Evolutionary conservation across 2,329 filamentous ascomycete species (phyloP), one percentile per base, ranked within the genome.

Genomic region (Paramyrothecium sp.): DNA sequence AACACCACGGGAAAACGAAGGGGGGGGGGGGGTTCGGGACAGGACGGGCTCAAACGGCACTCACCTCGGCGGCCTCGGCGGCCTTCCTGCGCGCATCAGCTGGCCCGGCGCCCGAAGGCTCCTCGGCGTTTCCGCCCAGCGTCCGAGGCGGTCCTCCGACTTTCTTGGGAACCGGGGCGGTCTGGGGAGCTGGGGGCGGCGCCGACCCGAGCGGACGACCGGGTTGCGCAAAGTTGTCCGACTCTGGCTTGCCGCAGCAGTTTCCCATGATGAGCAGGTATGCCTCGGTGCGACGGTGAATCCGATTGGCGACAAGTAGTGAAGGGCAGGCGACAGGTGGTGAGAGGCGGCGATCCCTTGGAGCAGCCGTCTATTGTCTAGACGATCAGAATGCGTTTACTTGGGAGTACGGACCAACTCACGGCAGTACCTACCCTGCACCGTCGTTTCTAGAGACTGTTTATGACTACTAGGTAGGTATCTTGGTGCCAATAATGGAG

Each of bases 41-140:
- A 20, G 22, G 20, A 21, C 33, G 19, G 11, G 54, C 17, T 51
- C 41, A 51, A 17, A 49, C 61, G 59, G 34, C 41, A 77, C 86
- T 70, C 73, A 96, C 92, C 87, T 96, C 90, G 59, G 93, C 93
- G 54, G 92, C 93, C 62, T 86, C 84, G 0, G 91, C 92, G 3
- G 93, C 93, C 59, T 86, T 90, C 56, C 79, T 81, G 58, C 88
- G 82, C 34, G 91, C 88, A 69, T 93, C 88, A 20, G 78, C 78
- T 2, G 73, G 67, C 54, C 66, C 67, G 33, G 59, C 63, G 46
- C 62, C 65, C 3, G 62, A 70, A 22, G 65, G 26, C 26, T 30
- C 62, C 10, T 63, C 46, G 44, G 64, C 59, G 48, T 10, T 30
- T 4, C 82, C 82, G 20, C 90, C 90, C 47, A 95, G 74, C 3